Conservation (phyloP, 2,329 filamentous ascomycete genomes). For the Cercospora sojina region DNA sequence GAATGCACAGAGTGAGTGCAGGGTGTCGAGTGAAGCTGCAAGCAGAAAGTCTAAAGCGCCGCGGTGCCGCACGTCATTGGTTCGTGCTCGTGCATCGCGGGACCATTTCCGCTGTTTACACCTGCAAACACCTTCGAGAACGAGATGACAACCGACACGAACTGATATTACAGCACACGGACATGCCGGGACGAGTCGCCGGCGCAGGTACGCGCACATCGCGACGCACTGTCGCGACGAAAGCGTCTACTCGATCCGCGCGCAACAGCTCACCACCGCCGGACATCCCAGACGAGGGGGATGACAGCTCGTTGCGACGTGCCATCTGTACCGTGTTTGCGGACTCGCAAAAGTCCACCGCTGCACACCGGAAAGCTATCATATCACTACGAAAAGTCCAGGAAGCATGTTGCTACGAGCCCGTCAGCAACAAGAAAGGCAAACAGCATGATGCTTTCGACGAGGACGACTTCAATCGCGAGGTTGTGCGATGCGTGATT, state of each 20-base stretch:
- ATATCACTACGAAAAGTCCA: slow-evolving; percentile 88
- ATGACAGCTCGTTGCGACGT: slow-evolving; percentile 67
- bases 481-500: slow-evolving; percentile 79
- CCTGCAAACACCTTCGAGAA: background rate
- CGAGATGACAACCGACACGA: background rate
- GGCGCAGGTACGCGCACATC: slow-evolving; percentile 23
- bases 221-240: slow-evolving; percentile 25
- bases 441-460: slow-evolving; percentile 66
- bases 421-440: slow-evolving; percentile 50
- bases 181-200: slow-evolving; percentile 38
- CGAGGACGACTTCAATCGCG: slow-evolving; percentile 82
- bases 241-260: slow-evolving; percentile 21
- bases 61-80: slow-evolving; percentile 14
- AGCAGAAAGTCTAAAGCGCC: slow-evolving; percentile 7
- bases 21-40: slow-evolving; percentile 6
- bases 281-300: slow-evolving; percentile 68
- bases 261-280: slow-evolving; percentile 35
- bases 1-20: background rate
- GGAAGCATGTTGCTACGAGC: slow-evolving; percentile 70
- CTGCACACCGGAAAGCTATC: slow-evolving; percentile 84
- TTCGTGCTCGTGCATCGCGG: background rate
- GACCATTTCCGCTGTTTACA: slow-evolving; percentile 22
- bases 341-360: slow-evolving; percentile 79
- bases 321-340: slow-evolving; percentile 62
- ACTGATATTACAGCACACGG: background rate